Evolutionary conservation across 768 basidiomycete species (phyloP).

Genomic region (Galerina sulciceps): DNA sequence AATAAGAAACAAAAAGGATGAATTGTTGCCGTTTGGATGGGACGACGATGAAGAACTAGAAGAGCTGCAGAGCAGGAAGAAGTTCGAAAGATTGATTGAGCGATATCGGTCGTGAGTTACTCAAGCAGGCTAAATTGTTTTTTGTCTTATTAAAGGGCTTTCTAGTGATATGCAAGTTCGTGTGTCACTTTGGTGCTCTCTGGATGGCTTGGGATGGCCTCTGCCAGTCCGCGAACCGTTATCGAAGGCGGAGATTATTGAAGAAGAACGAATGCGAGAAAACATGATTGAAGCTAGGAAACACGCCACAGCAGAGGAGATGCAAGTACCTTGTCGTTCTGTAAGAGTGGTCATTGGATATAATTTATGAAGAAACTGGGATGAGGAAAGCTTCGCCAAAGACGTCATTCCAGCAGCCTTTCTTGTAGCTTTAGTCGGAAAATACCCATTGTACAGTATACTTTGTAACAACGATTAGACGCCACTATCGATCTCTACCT

Average conservation of each 20-base stretch:
- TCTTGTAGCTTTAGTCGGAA: constrained; percentile 4
- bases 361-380: constrained; percentile 36
- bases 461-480: no score
- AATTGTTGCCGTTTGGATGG: constrained; percentile 68
- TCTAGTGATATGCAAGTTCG: constrained; percentile 69
- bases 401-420: neutral
- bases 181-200: constrained; percentile 66
- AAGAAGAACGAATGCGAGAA: constrained; percentile 65
- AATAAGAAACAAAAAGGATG: constrained; percentile 57
- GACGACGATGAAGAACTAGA: constrained; percentile 67
- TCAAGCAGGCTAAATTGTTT: neutral
- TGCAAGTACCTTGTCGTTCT: constrained; percentile 59
- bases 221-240: constrained; percentile 65
- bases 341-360: constrained; percentile 64
- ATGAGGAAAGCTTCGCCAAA: neutral
- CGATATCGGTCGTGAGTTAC: constrained; percentile 55
- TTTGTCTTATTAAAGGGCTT: neutral
- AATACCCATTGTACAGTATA: neutral
- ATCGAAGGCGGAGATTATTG: constrained; percentile 70
- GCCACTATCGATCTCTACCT: no score
- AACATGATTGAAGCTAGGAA: constrained; percentile 64
- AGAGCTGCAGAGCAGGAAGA: constrained; percentile 57
- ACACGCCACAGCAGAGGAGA: constrained; percentile 54
- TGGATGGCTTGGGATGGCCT: constrained; percentile 60
- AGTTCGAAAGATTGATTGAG: constrained; percentile 63